These are phyloP conservation scores for Psilocybe cyanescens DNA, from an alignment of 768 basidiomycete species.

Conservation along the genomic window DNA sequence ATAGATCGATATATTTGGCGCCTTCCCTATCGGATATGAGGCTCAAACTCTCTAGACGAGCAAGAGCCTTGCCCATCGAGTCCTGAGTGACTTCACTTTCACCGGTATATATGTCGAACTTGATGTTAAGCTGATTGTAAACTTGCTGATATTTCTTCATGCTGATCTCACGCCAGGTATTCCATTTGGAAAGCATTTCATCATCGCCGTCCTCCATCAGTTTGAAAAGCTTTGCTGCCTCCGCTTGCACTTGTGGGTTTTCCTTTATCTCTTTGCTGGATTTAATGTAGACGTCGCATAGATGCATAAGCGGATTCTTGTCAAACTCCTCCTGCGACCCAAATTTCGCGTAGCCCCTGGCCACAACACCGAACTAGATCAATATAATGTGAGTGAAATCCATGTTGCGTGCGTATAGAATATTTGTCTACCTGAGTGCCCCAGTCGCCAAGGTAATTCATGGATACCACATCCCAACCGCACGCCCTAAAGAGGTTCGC, in stretches of 20 bases:
- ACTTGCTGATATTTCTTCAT: conserved; percentile 88
- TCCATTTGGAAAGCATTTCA: conserved; percentile 83
- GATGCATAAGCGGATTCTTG: conserved; percentile 90
- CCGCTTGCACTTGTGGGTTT: conserved; percentile 71
- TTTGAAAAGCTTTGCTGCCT: conserved; percentile 88
- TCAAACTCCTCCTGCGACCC: conserved; percentile 84
- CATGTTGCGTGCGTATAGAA: neutral
- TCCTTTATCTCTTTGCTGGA: conserved; percentile 83
- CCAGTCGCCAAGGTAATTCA: conserved; percentile 99
- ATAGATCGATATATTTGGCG: conserved; percentile 85
- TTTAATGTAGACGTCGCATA: conserved; percentile 94
- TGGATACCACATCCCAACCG: conserved; percentile 88
- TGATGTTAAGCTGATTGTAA: conserved; percentile 87
- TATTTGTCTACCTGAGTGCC: conserved; percentile 82
- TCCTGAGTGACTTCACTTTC: conserved; percentile 81
- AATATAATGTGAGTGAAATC: neutral
- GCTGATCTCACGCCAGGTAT: conserved; percentile 91
- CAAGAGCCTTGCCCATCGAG: conserved; percentile 74
- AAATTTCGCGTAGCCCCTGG: conserved; percentile 90
- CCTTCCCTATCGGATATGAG: conserved; percentile 80
- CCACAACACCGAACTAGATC: conserved; percentile 80
- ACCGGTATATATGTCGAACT: conserved; percentile 91
- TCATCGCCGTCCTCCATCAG: conserved; percentile 95
- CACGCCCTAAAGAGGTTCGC: conserved; percentile 88
- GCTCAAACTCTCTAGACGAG: conserved; percentile 68